A percentile compares a stretch with the other conserved stretches of the same genome.
These are phyloP conservation scores for Candida glucosophila DNA, from an alignment of 1,139 yeast species.

Conservation along the genomic window DNA sequence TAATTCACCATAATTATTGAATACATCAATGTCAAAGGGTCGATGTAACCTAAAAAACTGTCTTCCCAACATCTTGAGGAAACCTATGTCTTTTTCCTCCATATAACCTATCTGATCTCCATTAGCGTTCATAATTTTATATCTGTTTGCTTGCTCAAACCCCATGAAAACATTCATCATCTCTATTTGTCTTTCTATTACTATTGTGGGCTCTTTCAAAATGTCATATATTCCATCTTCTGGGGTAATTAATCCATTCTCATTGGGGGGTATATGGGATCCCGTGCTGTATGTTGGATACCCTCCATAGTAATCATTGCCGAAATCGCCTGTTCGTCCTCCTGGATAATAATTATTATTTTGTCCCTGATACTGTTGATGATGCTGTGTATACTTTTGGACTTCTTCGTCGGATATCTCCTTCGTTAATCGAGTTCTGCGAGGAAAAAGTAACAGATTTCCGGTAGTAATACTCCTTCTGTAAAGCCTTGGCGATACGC, in stretches of 20 bases:
- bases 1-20: slow-evolving; percentile 61
- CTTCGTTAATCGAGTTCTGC: slow-evolving; percentile 21
- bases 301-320: neutral
- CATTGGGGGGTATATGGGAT: slow-evolving; percentile 31
- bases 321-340: slow-evolving; percentile 13
- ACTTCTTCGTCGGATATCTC: slow-evolving; percentile 36
- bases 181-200: slow-evolving; percentile 82
- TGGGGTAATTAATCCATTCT: slow-evolving; percentile 40
- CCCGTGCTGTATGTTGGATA: slow-evolving; percentile 16
- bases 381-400: slow-evolving; percentile 12
- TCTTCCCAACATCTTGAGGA: slow-evolving; percentile 61
- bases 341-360: slow-evolving; percentile 4
- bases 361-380: too few species aligned
- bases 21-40: slow-evolving; percentile 78
- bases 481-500: neutral
- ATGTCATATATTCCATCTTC: slow-evolving; percentile 50
- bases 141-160: slow-evolving; percentile 83
- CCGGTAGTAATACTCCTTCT: neutral
- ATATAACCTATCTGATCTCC: slow-evolving; percentile 77
- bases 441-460: slow-evolving; percentile 3
- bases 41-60: slow-evolving; percentile 79
- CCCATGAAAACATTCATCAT: slow-evolving; percentile 81
- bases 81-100: slow-evolving; percentile 71
- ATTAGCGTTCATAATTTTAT: slow-evolving; percentile 59
- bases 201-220: slow-evolving; percentile 70